Base-by-base conservation (phyloP, 2,329 filamentous ascomycete genomes). In the Colletotrichum sp. region DNA sequence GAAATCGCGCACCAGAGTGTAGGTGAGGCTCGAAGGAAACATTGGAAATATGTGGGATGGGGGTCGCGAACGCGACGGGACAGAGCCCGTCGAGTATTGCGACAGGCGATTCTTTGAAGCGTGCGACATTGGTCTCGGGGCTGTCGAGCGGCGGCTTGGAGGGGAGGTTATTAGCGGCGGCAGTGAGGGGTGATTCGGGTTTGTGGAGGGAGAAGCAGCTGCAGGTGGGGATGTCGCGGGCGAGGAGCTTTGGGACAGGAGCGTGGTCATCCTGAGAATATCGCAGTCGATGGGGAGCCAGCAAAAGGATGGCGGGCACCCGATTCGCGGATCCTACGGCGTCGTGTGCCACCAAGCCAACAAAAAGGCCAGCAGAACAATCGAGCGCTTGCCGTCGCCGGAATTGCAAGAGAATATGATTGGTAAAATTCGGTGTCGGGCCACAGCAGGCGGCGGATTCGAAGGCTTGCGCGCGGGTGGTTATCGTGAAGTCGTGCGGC, bases 1-100 rank as follows among this genome's bases (percentile, higher is more conserved):
- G 86, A 99, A 99, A 88, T 99, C 97, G 81, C 97, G 94, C 78
- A 99, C 96, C 60, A 95, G 89, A n/a, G 96, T 93, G 84, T 98
- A 98, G 8, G 95, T 86, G 21, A 98, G 91, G 82, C 93, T 98
- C 74, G 96, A 97, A 80, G 95, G 94, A 84, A 95, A 97, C 81
- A 94, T 88, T 18, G 95, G 94, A 82, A 97, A 96, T 77, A 95
- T 90, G 81, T 94, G 91, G n/a, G 95, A 98, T 72, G 90, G 90
- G 24, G 96, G 95, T 76, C 95, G 93, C 78, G 96, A 98, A 77
- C 93, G 91, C 77, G 91, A 90, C 67, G 90, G 90, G 75, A 89
- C 89, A 18, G 95, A 96, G 75, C 92, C 87, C 80, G 90, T 93
- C 78, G 95, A 97, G 86, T 96, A 96, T 82, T 95, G 94, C 78